Base-by-base conservation (phyloP, 2,329 filamentous ascomycete species). In the Alternaria sp. region DNA sequence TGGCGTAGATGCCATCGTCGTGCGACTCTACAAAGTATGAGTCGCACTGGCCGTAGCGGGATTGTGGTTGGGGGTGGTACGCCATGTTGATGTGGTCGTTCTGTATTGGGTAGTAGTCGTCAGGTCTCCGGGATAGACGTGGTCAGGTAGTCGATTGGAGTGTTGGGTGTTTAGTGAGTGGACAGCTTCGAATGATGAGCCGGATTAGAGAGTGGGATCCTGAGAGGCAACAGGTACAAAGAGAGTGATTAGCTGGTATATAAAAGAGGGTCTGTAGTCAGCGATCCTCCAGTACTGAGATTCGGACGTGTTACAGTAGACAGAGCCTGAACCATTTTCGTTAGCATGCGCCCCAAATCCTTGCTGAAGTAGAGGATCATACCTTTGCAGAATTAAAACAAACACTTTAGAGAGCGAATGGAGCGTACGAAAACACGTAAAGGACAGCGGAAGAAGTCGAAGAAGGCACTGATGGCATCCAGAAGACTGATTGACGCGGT, bases 21-120 rank as follows among this genome's bases (percentile, higher is more conserved):
- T 84, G 80, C 62, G 82, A 83, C 69, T 90, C 88, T 54, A 89
- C 85, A 70, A 90, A 90, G 78, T 84, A 90, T 57, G 84, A 87
- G 65, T 90, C 88, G 76, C 88, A 90, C 54, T 86, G 85, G 68
- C 87, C 86, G 76, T 85, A 87, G 68, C 80, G 80, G 58, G 81
- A 79, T 58, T 82, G 80, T 51, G 81, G 79, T 69, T 81, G 79
- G 68, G 80, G 80, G 68, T 82, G 80, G 73, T 81, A 85, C 69
- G 84, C 82, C 85, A 88, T 88, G 69, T 72, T 84, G 73, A 71
- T 83, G 72, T 66, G 70, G 61, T 70, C 54, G 64, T 66, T 67
- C 64, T 68, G 65, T 73, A 71, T 75, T 68, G 65, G 76, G 77
- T 75, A 80, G 73, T 72, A 77, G 74, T 80, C 75, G 82, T 83